phyloP scores from a whole-genome alignment of 2,329 filamentous ascomycete genomes.

The Berkeleyomyces basicola region DNA sequence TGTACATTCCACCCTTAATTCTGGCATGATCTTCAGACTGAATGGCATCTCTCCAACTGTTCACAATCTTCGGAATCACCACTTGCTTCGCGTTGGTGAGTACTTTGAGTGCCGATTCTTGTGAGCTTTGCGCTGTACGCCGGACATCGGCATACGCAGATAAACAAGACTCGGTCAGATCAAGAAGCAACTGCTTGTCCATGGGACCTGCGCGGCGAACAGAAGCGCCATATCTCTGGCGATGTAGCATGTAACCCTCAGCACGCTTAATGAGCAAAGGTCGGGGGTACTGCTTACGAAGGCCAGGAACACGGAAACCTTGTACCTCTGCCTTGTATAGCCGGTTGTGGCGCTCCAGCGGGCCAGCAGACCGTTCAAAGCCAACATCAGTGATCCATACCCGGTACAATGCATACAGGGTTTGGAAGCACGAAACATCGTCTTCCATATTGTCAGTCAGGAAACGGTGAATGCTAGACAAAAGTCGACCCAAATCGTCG shows the following conservation, averaged over 20 bases:
- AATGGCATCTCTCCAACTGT: conserved; percentile 62
- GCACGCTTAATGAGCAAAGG: conserved; percentile 84
- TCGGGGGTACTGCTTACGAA: conserved; percentile 82
- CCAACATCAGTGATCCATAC: conserved; percentile 98
- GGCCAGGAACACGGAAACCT: conserved; percentile 84
- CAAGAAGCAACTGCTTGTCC: conserved; percentile 68
- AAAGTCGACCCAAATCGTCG: conserved; percentile 58
- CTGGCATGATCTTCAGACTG: conserved; percentile 68
- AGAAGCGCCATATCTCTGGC: conserved; percentile 84
- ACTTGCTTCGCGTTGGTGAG: conserved; percentile 75
- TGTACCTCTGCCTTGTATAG: conserved; percentile 75
- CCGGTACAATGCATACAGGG: conserved; percentile 78
- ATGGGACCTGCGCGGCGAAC: conserved; percentile 79
- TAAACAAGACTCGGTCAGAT: conserved; percentile 76
- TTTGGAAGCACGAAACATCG: conserved; percentile 88
- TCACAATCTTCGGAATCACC: conserved; percentile 75
- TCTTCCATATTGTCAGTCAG: conserved; percentile 75
- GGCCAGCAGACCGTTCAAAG: conserved; percentile 86
- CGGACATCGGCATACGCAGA: conserved; percentile 91
- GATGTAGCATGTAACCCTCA: conserved; percentile 84
- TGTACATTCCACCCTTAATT: conserved; percentile 90
- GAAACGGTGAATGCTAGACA: conserved; percentile 76
- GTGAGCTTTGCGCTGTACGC: conserved; percentile 78
- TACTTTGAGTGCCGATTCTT: conserved; percentile 84
- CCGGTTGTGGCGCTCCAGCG: conserved; percentile 70